A percentile compares a stretch with the other conserved stretches of the same genome.
Conservation (phyloP, 495 filamentous ascomycete genomes). For the Penicillium paradoxum region DNA sequence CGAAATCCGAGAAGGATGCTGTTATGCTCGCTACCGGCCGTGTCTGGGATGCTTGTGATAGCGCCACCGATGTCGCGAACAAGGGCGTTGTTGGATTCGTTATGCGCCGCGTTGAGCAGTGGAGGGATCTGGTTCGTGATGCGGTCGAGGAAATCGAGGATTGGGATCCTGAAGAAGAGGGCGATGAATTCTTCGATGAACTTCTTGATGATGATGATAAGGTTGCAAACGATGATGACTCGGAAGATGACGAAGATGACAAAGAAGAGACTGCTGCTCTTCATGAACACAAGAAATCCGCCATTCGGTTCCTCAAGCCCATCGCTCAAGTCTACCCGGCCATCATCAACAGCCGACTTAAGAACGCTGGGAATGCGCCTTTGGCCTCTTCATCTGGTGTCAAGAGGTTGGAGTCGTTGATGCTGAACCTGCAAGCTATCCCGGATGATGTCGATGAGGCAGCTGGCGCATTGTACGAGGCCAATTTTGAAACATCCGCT, state of each 20-base stretch:
- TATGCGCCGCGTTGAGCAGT: conserved; percentile 57
- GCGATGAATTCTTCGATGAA: conserved; percentile 50
- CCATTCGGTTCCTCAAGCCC: conserved; percentile 38
- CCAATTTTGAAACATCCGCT: conserved; percentile 25
- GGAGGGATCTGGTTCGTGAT: conserved; percentile 68
- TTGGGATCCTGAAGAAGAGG: conserved; percentile 68
- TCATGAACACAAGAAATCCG: conserved; percentile 34
- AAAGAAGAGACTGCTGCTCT: conserved; percentile 27
- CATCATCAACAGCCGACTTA: conserved; percentile 34
- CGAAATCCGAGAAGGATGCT: conserved; percentile 34
- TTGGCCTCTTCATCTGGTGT: conserved; percentile 10
- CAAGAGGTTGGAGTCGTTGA: conserved; percentile 28
- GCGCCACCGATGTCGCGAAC: conserved; percentile 53
- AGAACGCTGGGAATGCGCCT: conserved; percentile 20
- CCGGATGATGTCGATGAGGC: conserved; percentile 45
- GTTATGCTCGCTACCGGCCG: conserved; percentile 43
- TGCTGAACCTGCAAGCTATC: conserved; percentile 32
- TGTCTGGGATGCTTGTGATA: conserved; percentile 66
- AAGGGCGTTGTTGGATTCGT: conserved; percentile 62
- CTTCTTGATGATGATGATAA: conserved; percentile 34
- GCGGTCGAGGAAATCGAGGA: conserved; percentile 78
- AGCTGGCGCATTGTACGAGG: conserved; percentile 46
- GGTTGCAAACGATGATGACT: conserved; percentile 38
- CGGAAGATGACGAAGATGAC: conserved; percentile 28
- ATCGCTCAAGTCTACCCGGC: conserved; percentile 40